Conservation (phyloP, 2,329 filamentous ascomycete species). For the Exophiala calicioides region DNA sequence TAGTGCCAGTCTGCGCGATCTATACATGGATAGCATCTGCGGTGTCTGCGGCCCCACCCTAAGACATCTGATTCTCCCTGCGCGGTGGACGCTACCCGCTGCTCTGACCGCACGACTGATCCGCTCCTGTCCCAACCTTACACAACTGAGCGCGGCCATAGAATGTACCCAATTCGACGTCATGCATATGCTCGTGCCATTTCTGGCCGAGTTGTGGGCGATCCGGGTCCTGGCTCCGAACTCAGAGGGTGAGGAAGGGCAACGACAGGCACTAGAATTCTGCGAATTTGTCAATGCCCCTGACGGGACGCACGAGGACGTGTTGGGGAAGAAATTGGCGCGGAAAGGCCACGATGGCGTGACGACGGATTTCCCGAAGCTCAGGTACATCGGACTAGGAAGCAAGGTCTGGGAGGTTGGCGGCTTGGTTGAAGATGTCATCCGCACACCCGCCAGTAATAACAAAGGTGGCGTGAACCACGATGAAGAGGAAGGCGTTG, state of each 20-base stretch:
- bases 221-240: slow-evolving; percentile 45
- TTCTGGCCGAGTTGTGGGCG: slow-evolving; percentile 34
- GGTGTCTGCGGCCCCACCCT: slow-evolving; percentile 54
- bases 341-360: background rate
- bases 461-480: slow-evolving; percentile 9
- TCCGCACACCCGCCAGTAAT: slow-evolving; percentile 12
- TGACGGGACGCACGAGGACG: slow-evolving; percentile 20
- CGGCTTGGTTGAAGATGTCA: slow-evolving; percentile 15
- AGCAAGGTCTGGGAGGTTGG: slow-evolving; percentile 23
- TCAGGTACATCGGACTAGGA: slow-evolving; percentile 26
- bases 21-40: slow-evolving; percentile 55
- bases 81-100: slow-evolving; percentile 56
- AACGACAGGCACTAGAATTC: slow-evolving; percentile 1
- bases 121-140: slow-evolving; percentile 57
- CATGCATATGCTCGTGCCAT: slow-evolving; percentile 29
- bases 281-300: slow-evolving; percentile 6
- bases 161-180: slow-evolving; percentile 32
- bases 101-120: slow-evolving; percentile 54
- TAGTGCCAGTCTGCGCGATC: slow-evolving; percentile 41
- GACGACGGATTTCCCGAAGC: slow-evolving; percentile 11
- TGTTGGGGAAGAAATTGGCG: background rate
- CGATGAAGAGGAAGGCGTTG: slow-evolving; percentile 4
- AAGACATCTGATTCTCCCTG: slow-evolving; percentile 58
- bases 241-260: slow-evolving; percentile 5
- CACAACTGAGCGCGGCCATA: slow-evolving; percentile 59